A percentile compares a stretch with the other conserved stretches of the same genome.
These are phyloP conservation scores for Chenopodium berlandieri DNA, from an alignment of 148 eudicot species.

Conservation along the genomic window DNA sequence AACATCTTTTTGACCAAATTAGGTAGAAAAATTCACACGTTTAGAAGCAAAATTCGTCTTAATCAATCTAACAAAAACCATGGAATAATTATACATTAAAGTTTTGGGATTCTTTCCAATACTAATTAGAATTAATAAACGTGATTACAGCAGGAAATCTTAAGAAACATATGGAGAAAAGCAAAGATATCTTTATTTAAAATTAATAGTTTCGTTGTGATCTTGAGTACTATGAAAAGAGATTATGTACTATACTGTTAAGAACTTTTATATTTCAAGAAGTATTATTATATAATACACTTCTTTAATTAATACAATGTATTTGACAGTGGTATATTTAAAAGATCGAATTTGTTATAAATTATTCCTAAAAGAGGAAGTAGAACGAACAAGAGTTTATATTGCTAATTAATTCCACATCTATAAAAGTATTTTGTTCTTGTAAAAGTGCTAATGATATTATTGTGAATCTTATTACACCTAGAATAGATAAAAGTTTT, in stretches of 20 bases:
- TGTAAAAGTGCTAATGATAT: not conserved
- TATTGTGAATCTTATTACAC: not conserved
- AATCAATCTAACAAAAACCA: not conserved
- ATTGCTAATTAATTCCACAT: not conserved
- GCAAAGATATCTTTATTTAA: not conserved
- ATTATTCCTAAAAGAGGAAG: not conserved
- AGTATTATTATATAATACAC: not conserved
- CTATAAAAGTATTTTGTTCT: not conserved
- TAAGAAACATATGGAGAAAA: not conserved
- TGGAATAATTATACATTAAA: not conserved
- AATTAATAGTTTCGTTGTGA: not conserved
- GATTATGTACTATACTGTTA: not conserved
- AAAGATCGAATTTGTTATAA: too few species aligned
- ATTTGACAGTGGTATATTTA: not conserved
- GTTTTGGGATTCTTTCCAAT: not conserved
- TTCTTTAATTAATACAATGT: not conserved
- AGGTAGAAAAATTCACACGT: not conserved
- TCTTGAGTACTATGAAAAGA: not conserved
- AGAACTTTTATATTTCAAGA: not conserved
- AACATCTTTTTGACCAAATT: constrained; percentile 3
- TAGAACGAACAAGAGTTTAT: not conserved
- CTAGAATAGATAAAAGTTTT: not conserved
- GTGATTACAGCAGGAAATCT: not conserved
- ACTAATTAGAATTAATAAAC: not conserved
- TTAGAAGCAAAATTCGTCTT: not conserved